Evolutionary conservation across 768 basidiomycete genomes (phyloP).

Genomic region (Kockovaella imperatae): DNA sequence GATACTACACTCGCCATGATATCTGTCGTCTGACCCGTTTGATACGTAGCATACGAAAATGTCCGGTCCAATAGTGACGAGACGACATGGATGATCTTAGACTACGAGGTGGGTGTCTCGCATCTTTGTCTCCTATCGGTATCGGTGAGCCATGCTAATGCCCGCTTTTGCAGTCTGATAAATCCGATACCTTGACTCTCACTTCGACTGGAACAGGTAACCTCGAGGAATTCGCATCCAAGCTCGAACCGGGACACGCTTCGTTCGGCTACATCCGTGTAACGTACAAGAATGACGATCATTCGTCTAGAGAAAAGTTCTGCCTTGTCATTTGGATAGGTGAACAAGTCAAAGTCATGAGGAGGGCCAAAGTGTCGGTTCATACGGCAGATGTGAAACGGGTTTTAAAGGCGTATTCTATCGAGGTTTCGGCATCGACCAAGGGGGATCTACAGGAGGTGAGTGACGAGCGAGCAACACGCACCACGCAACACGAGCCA

Average conservation of each 20-base stretch:
- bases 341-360: conserved; percentile 67
- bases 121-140: not conserved
- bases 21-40: not conserved
- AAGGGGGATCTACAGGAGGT: conserved; percentile 67
- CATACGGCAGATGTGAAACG: conserved; percentile 81
- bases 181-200: conserved; percentile 63
- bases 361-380: conserved; percentile 89
- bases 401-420: conserved; percentile 65
- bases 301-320: conserved; percentile 62
- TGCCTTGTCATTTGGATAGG: conserved; percentile 45
- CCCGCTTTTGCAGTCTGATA: conserved; percentile 33
- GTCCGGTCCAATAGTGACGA: conserved; percentile 77
- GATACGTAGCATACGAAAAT: conserved; percentile 65
- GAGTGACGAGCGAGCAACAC: conserved; percentile 6
- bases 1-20: not conserved
- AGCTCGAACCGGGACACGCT: conserved; percentile 59
- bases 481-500: no score
- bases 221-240: conserved; percentile 64
- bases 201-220: conserved; percentile 73
- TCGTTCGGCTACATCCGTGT: conserved; percentile 79
- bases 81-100: conserved; percentile 81
- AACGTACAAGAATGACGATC: conserved; percentile 52
- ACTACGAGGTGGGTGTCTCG: conserved; percentile 66
- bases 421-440: conserved; percentile 79
- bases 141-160: no score